A percentile compares a stretch with the other conserved stretches of the same genome.
These are phyloP conservation scores for Aspergillus sclerotialis DNA, from an alignment of 2,329 filamentous ascomycete genomes.

Conservation along the genomic window DNA sequence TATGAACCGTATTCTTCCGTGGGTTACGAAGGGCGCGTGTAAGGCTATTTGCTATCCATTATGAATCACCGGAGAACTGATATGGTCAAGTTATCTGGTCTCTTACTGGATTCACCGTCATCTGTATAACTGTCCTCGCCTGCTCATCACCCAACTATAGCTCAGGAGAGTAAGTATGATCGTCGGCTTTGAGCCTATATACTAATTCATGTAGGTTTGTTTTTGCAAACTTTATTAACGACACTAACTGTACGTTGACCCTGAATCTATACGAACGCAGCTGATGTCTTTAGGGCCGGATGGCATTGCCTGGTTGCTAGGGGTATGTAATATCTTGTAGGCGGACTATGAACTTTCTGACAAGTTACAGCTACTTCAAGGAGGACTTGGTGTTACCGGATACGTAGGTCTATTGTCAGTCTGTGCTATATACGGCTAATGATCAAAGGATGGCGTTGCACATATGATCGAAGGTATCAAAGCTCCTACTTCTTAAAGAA, in stretches of 20 bases:
- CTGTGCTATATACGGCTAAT: neutral
- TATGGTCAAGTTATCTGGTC: slow-evolving; percentile 55
- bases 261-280: neutral
- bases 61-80: neutral
- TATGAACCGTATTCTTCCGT: slow-evolving; percentile 54
- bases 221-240: slow-evolving; percentile 61
- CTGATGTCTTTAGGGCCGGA: slow-evolving; percentile 46
- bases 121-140: slow-evolving; percentile 62
- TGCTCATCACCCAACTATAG: slow-evolving; percentile 61
- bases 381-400: slow-evolving; percentile 48
- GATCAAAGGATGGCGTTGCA: slow-evolving; percentile 29
- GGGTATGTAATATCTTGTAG: slow-evolving; percentile 20
- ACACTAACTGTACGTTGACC: slow-evolving; percentile 48
- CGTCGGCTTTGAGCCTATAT: neutral
- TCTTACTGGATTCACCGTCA: slow-evolving; percentile 60
- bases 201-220: slow-evolving; percentile 33
- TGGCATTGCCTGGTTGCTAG: slow-evolving; percentile 47
- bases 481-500: neutral
- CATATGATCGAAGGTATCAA: slow-evolving; percentile 38
- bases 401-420: slow-evolving; percentile 33
- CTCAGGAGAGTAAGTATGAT: slow-evolving; percentile 48
- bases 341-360: slow-evolving; percentile 10
- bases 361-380: slow-evolving; percentile 36
- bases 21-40: slow-evolving; percentile 60
- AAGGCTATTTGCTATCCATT: slow-evolving; percentile 2